Conservation (phyloP, 768 basidiomycete genomes). For the Suillus spraguei region DNA sequence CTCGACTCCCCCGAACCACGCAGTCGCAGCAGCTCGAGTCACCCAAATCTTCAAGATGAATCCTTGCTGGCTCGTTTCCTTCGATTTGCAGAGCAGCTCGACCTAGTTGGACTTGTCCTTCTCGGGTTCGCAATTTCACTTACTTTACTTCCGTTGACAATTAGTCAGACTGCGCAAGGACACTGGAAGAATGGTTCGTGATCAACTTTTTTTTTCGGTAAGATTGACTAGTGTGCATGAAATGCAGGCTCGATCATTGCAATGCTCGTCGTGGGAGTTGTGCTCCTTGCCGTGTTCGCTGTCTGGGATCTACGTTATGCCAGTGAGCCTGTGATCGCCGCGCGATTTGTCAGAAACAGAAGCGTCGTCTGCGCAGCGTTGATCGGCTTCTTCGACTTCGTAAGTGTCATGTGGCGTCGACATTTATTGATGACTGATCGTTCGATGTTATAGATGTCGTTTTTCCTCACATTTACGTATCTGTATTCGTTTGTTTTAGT, state of each 20-base stretch:
- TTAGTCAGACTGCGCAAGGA: slow-evolving; percentile 41
- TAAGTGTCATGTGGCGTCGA: slow-evolving; percentile 26
- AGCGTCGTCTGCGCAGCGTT: slow-evolving; percentile 58
- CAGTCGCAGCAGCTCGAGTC: background rate
- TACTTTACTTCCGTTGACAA: slow-evolving; percentile 58
- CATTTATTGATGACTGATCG: background rate
- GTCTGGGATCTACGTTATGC: slow-evolving; percentile 56
- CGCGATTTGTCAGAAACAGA: slow-evolving; percentile 58
- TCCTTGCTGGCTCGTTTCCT: slow-evolving; percentile 15
- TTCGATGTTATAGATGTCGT: slow-evolving; percentile 48
- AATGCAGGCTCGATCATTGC: slow-evolving; percentile 50
- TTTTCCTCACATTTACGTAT: slow-evolving; percentile 72
- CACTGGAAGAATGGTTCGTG: slow-evolving; percentile 51
- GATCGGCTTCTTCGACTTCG: slow-evolving; percentile 69
- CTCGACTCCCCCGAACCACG: slow-evolving; percentile 16
- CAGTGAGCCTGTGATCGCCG: slow-evolving; percentile 59
- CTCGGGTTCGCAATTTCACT: slow-evolving; percentile 52
- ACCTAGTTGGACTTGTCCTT: slow-evolving; percentile 52
- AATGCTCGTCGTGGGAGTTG: slow-evolving; percentile 50
- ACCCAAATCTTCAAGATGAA: background rate
- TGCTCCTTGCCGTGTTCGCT: slow-evolving; percentile 44
- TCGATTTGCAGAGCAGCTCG: slow-evolving; percentile 39
- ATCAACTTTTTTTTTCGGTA: background rate
- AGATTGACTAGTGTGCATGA: slow-evolving; percentile 8
- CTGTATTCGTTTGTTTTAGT: slow-evolving; percentile 68